phyloP scores from a whole-genome alignment of 805 yeast genomes.

The Yamadazyma sp. region DNA sequence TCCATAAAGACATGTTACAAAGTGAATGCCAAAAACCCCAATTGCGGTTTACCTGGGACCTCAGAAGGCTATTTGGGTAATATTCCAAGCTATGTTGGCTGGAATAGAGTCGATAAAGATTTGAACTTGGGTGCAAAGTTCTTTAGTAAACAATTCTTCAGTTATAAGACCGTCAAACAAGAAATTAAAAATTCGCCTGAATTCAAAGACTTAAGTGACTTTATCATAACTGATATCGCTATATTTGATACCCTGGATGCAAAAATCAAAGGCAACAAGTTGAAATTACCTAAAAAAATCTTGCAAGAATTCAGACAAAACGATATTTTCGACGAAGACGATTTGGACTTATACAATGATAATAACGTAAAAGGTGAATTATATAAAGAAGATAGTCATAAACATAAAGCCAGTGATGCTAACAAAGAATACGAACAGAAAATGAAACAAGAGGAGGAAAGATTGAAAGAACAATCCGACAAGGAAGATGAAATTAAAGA shows the following conservation, averaged over 20 bases:
- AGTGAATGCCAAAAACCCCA: slow-evolving; percentile 16
- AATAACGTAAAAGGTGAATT: slow-evolving; percentile 12
- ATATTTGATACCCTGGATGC: slow-evolving; percentile 34
- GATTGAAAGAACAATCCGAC: not conserved
- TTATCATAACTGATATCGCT: slow-evolving; percentile 40
- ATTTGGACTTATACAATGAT: slow-evolving; percentile 14
- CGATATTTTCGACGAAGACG: slow-evolving; percentile 27
- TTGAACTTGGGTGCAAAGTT: slow-evolving; percentile 43
- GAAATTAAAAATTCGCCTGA: slow-evolving; percentile 12
- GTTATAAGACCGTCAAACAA: slow-evolving; percentile 24
- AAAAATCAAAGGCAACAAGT: slow-evolving; percentile 35
- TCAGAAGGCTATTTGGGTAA: slow-evolving; percentile 25
- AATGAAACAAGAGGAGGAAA: slow-evolving; percentile 4
- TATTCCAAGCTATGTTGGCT: slow-evolving; percentile 24
- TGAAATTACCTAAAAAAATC: slow-evolving; percentile 25
- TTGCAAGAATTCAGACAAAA: slow-evolving; percentile 25
- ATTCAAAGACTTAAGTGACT: slow-evolving; percentile 13
- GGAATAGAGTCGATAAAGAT: slow-evolving; percentile 48
- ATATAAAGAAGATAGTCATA: slow-evolving; percentile 11
- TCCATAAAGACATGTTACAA: slow-evolving; percentile 30
- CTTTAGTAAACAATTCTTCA: slow-evolving; percentile 40
- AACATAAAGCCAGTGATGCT: slow-evolving; percentile 13
- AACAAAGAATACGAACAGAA: slow-evolving; percentile 8
- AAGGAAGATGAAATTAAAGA: not conserved
- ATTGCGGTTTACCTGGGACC: slow-evolving; percentile 26